Evolutionary conservation across 495 filamentous ascomycete species (phyloP), one percentile per base, ranked within the genome.

Genomic region (Glarea lozoyensis): DNA sequence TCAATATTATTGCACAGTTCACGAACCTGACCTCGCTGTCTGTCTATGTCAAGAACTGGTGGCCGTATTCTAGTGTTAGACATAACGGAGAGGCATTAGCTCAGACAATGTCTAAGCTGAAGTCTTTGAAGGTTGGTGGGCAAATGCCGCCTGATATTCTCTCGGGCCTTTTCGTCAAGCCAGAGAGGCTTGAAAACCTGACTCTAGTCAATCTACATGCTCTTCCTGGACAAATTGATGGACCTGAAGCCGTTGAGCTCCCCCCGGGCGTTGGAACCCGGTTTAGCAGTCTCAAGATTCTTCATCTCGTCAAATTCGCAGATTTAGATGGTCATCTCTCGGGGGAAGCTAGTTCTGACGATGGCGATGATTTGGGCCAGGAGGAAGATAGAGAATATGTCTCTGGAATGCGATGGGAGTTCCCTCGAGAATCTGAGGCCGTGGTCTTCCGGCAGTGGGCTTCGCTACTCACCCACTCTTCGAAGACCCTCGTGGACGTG

Each of bases 1-100:
- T 36, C 33, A 15, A 36, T 16, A 15, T 36, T 7, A 36, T 36
- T 36, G 33, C 33, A 36, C 33, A 36, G 33, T 36, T 36, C 16
- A 36, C 16, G 10, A 36, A 36, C 16, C 16, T 36, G 16, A 15
- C 10, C 16, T 11, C 33, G 10, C 33, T 36, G 16, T 36, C 33
- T 6, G 33, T 36, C 6, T 36, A 36, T 36, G 15, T 36, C 33
- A 36, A 36, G 15, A 36, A 16, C 16, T 36, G 10, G 10, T 36
- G 33, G 33, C 9, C 9, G 6, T 36, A 11, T 17, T 10, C 33
- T 7, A 11, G 16, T 16, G 9, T 36, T 36, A 15, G 16, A 17
- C 10, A 7, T 16, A 36, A 15, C 16, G 33, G 33, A 7, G 7
- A 36, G 15, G 33, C 33, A 36, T 36, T 36, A 36, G 33, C 33